Percentiles rank a stretch among this genome's conserved stretches.
Evolutionary conservation across 2,329 filamentous ascomycete species (phyloP).

Genomic region (Alternaria longipes): DNA sequence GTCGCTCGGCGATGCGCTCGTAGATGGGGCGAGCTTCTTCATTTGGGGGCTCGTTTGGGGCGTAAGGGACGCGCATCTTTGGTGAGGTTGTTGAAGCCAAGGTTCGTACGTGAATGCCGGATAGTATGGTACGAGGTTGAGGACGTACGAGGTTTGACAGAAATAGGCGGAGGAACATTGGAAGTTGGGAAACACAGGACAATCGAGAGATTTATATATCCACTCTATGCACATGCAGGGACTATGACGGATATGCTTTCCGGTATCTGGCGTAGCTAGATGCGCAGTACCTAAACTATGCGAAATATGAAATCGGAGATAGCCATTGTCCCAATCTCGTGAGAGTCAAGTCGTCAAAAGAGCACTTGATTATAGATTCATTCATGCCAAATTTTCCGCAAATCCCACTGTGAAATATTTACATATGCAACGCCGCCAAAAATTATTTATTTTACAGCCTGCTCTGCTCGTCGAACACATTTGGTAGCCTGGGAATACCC

Average conservation of each 20-base stretch:
- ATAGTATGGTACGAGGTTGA: neutral
- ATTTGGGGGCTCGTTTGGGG: conserved; percentile 58
- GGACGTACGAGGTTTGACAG: neutral
- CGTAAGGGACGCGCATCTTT: conserved; percentile 66
- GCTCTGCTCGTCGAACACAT: conserved; percentile 35
- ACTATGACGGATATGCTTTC: conserved; percentile 13
- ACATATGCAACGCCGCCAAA: conserved; percentile 20
- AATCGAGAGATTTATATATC: conserved; percentile 10
- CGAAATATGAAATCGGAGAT: neutral
- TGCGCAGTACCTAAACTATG: neutral
- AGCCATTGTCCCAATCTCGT: neutral
- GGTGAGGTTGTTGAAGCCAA: conserved; percentile 13
- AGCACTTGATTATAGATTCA: conserved; percentile 1
- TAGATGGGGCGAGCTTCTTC: conserved; percentile 60
- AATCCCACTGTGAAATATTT: conserved; percentile 22
- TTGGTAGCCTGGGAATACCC: conserved; percentile 45
- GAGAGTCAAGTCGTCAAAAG: neutral
- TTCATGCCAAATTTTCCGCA: neutral
- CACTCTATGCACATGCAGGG: conserved; percentile 8
- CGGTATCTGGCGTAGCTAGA: conserved; percentile 7
- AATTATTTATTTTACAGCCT: conserved; percentile 30
- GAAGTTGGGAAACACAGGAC: neutral
- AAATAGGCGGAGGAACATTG: conserved; percentile 3
- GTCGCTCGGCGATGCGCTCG: conserved; percentile 62
- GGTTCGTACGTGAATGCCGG: neutral